Conservation (phyloP, 768 basidiomycete species). For the Rhodotorula toruloides region DNA sequence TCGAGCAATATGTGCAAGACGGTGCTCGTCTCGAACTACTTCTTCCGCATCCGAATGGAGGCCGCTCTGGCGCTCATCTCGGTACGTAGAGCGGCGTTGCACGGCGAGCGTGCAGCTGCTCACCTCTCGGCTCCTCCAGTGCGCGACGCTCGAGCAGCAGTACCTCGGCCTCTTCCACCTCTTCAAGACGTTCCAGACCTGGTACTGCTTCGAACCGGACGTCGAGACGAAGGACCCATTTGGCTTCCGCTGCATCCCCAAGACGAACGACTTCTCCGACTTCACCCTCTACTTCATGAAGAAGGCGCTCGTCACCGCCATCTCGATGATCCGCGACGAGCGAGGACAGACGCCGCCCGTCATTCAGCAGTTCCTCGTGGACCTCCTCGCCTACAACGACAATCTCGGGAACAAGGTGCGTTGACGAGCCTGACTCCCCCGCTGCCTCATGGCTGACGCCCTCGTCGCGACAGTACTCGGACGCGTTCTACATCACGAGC, state of each 20-base stretch:
- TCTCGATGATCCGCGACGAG: slow-evolving; percentile 79
- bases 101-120: neutral
- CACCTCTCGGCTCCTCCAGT: slow-evolving; percentile 52
- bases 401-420: slow-evolving; percentile 83
- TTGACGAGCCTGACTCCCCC: slow-evolving; percentile 13
- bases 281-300: slow-evolving; percentile 89
- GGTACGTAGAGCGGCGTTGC: slow-evolving; percentile 5
- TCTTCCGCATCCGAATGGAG: slow-evolving; percentile 90
- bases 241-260: slow-evolving; percentile 80
- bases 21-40: slow-evolving; percentile 89
- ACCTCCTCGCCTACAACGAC: slow-evolving; percentile 90
- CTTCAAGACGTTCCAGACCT: slow-evolving; percentile 85
- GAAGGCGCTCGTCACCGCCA: slow-evolving; percentile 78
- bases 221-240: slow-evolving; percentile 76
- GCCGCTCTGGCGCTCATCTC: slow-evolving; percentile 68
- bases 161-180: slow-evolving; percentile 90
- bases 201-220: slow-evolving; percentile 60
- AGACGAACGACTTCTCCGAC: slow-evolving; percentile 89
- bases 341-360: slow-evolving; percentile 79
- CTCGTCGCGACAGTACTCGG: slow-evolving; percentile 63
- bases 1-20: slow-evolving; percentile 90
- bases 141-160: slow-evolving; percentile 72
- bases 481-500: slow-evolving; percentile 81
- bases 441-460: too few species aligned
- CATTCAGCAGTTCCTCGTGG: slow-evolving; percentile 79